Evolutionary conservation across 2,329 filamentous ascomycete genomes (phyloP), one percentile per base, ranked within the genome.

Genomic region (Mycogone perniciosa): DNA sequence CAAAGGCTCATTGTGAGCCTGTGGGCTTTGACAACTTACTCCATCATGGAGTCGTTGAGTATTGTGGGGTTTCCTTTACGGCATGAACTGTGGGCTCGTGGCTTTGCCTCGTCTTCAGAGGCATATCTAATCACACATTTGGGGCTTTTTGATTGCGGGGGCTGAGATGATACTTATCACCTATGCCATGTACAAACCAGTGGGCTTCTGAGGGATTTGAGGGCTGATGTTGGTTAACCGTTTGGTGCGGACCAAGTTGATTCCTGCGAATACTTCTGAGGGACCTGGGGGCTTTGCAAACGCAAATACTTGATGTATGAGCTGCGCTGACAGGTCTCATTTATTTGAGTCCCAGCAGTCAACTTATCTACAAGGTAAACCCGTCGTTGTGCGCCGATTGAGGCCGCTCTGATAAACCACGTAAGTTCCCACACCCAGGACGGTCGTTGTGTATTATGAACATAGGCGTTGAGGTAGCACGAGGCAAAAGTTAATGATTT

Each of bases 21-120:
- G 72, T 77, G 76, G 76, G 75, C 74, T 77, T 77, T 76, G 75
- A 74, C 71, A 73, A 73, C 66, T 67, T 66, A 70, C 67, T 70
- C 72, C 68, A 61, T 57, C 48, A 54, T 54, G 68, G 68, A 70
- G 69, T 70, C 69, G 64, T 69, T 72, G 76, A 76, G 71, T 68
- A 79, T 75, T 76, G 77, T 76, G 72, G 76, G 77, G 76, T 74
- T 75, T 73, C 62, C 20, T 70, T 57, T 61, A 56, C 37, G 39
- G 40, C 54, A 64, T 65, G 63, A 60, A 64, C 59, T 62, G 68
- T 64, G 67, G 68, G 67, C 68, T 71, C 59, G 67, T 71, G 67
- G 67, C 52, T 34, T 51, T 54, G 54, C 49, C 52, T 56, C 48
- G 41, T 44, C 34, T 42, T 46, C 34, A 43, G 55, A 43, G 50